These are phyloP conservation scores for Seminavis robusta DNA, from an alignment of 108 stramenopile genomes.

Conservation along the genomic window DNA sequence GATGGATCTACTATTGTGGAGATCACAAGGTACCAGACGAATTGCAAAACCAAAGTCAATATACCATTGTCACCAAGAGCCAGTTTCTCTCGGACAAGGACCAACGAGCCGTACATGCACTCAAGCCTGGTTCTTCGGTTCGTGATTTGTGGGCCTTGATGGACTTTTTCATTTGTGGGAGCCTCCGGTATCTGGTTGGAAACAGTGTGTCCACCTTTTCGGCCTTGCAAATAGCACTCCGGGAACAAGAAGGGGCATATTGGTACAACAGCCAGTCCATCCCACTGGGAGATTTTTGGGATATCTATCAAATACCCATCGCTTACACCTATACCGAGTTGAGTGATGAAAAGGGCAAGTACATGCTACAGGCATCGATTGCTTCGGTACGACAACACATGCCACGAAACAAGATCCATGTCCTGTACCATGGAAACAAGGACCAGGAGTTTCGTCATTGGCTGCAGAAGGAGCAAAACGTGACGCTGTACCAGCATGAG, in stretches of 20 bases:
- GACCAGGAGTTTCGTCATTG: slow-evolving; percentile 7
- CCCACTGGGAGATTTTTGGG: slow-evolving; percentile 13
- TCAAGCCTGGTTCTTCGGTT: too few species aligned
- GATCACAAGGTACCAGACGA: slow-evolving; percentile 1
- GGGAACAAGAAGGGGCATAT: not conserved
- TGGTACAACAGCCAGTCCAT: slow-evolving; percentile 21
- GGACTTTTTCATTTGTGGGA: slow-evolving; percentile 1
- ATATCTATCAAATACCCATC: slow-evolving; percentile 9
- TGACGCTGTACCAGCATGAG: slow-evolving; percentile 7
- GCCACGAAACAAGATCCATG: slow-evolving; percentile 8
- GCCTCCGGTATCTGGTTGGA: not conserved
- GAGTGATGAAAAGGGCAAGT: not conserved
- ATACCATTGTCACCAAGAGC: not conserved
- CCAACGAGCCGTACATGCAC: too few species aligned
- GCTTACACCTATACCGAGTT: slow-evolving; percentile 20
- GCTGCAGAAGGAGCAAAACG: slow-evolving; percentile 2
- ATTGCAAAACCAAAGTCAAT: not conserved
- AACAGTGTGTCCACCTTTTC: slow-evolving; percentile 11
- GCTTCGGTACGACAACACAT: slow-evolving; percentile 1
- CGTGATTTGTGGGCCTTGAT: slow-evolving; percentile 13
- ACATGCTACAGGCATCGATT: slow-evolving; percentile 4
- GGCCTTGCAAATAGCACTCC: slow-evolving; percentile 17
- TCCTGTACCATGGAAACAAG: slow-evolving; percentile 14
- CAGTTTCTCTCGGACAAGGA: not conserved
- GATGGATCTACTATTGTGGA: slow-evolving; percentile 7